Evolutionary conservation across 2,329 filamentous ascomycete genomes (phyloP).

Genomic region (Aspergillus ochraceoroseus): DNA sequence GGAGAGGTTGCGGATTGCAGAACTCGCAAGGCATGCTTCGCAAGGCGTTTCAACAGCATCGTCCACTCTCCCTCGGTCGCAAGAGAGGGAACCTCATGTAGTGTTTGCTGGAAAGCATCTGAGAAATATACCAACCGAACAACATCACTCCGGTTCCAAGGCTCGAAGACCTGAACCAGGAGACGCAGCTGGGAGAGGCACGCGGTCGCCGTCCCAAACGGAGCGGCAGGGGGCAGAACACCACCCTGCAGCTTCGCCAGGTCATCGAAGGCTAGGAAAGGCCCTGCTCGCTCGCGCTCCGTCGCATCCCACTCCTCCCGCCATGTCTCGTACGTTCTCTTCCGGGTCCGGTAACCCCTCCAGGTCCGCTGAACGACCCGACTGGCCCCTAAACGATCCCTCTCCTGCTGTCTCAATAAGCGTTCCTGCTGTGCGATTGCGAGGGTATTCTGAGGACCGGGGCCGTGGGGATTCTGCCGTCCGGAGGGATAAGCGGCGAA

Average conservation of each 20-base stretch:
- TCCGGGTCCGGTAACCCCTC: conserved; percentile 68
- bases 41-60: conserved; percentile 38
- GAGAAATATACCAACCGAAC: conserved; percentile 45
- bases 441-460: conserved; percentile 69
- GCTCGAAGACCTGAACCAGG: conserved; percentile 61
- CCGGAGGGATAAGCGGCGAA: conserved; percentile 60
- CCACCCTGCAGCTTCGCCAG: conserved; percentile 43
- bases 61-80: conserved; percentile 41
- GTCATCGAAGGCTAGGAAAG: conserved; percentile 28
- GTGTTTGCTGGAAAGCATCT: conserved; percentile 39
- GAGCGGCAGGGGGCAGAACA: conserved; percentile 44
- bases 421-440: conserved; percentile 84
- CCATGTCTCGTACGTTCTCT: conserved; percentile 53
- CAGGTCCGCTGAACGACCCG: conserved; percentile 72
- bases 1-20: conserved; percentile 27
- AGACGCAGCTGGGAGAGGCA: conserved; percentile 57
- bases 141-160: conserved; percentile 43
- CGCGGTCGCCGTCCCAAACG: conserved; percentile 35
- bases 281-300: conserved; percentile 43
- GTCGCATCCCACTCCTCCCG: conserved; percentile 60
- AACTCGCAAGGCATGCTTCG: conserved; percentile 33
- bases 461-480: conserved; percentile 53
- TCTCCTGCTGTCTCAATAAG: conserved; percentile 70
- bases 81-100: conserved; percentile 36
- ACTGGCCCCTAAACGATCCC: conserved; percentile 68